Evolutionary conservation across 176 grass and related monocot species (phyloP).

Genomic region (Elaeis guineensis): DNA sequence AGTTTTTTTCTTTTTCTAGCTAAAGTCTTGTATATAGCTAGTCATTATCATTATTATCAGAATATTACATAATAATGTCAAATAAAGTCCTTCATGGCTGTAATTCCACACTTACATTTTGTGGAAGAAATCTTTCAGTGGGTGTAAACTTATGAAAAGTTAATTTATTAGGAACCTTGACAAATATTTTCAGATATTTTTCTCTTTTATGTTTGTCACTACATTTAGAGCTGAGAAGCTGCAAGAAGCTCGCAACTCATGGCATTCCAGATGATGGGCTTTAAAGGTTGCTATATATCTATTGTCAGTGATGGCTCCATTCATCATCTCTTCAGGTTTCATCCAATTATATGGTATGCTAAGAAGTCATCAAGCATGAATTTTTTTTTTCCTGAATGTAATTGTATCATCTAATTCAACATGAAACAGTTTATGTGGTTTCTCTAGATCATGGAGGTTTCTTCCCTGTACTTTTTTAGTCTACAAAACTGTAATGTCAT

Average conservation of each 20-base stretch:
- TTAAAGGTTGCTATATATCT: conserved; percentile 53
- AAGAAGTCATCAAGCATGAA: neutral
- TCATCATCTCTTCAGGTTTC: conserved; percentile 60
- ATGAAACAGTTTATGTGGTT: no score
- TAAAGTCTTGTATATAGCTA: neutral
- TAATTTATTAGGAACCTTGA: conserved; percentile 27
- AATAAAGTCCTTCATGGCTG: neutral
- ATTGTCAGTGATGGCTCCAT: conserved; percentile 44
- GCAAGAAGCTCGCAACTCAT: conserved; percentile 54
- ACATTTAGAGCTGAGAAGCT: conserved; percentile 67
- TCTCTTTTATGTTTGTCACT: conserved; percentile 66
- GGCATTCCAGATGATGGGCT: conserved; percentile 82
- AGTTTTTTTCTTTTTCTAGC: neutral
- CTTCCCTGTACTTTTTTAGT: no score
- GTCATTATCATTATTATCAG: neutral
- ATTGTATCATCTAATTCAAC: no score
- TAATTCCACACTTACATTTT: no score
- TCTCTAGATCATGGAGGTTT: no score
- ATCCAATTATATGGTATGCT: conserved; percentile 69
- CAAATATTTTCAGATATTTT: conserved; percentile 60
- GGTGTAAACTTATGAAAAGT: no score
- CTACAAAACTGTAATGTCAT: no score
- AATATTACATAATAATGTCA: no score
- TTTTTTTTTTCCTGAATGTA: neutral
- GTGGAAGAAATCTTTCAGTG: no score